These are phyloP conservation scores for Mycena pura DNA, from an alignment of 768 basidiomycete genomes.

Conservation along the genomic window DNA sequence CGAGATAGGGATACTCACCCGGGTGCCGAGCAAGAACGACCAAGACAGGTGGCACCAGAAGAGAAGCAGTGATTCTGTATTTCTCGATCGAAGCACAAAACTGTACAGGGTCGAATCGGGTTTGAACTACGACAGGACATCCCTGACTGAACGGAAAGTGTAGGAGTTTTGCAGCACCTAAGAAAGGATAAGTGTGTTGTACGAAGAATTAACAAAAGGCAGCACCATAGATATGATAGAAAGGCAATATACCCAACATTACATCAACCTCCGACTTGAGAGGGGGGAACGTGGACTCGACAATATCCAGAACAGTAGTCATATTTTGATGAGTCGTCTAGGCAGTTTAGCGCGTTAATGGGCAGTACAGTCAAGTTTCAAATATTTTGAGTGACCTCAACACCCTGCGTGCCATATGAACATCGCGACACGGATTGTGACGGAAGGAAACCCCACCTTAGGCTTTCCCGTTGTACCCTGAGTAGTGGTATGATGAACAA, in stretches of 20 bases:
- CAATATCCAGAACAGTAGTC: conserved; percentile 61
- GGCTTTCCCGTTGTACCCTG: conserved; percentile 80
- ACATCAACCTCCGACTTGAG: conserved; percentile 50
- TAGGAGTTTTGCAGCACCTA: conserved; percentile 69
- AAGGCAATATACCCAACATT: conserved; percentile 70
- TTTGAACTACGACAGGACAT: conserved; percentile 60
- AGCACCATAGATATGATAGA: conserved; percentile 55
- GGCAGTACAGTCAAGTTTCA: neutral
- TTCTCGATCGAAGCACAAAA: conserved; percentile 72
- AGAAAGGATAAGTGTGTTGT: neutral
- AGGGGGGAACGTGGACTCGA: conserved; percentile 50
- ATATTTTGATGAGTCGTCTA: conserved; percentile 76
- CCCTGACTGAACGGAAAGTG: conserved; percentile 61
- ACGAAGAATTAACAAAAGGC: neutral
- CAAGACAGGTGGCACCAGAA: conserved; percentile 86
- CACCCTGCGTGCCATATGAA: conserved; percentile 31
- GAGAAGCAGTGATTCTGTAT: conserved; percentile 62
- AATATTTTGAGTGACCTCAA: conserved; percentile 48
- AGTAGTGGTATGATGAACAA: conserved; percentile 21
- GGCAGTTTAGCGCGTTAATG: neutral
- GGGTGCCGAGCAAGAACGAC: conserved; percentile 76
- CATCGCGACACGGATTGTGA: neutral
- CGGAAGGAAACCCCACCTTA: conserved; percentile 49
- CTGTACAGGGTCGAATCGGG: conserved; percentile 72
- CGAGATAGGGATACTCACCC: conserved; percentile 48